Percentiles rank a stretch among this genome's conserved stretches.
These are phyloP conservation scores for Cyclostephanos invisitatus DNA, from an alignment of 108 stramenopile genomes.

Conservation along the genomic window DNA sequence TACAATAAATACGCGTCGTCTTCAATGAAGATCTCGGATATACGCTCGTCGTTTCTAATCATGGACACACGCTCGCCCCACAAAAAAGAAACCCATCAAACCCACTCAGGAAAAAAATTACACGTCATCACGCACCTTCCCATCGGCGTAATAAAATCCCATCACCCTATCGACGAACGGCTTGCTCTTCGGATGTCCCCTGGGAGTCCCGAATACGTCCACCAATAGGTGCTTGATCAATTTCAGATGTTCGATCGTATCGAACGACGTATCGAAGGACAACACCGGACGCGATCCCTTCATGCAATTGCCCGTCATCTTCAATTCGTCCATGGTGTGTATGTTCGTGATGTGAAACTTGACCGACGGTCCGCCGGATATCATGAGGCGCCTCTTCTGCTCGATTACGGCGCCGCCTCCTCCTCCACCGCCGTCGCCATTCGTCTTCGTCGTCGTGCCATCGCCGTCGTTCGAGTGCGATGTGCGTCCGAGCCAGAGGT, in stretches of 20 bases:
- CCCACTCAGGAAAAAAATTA: background rate
- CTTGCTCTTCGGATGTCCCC: constrained; percentile 98
- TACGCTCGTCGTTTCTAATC: constrained; percentile 94
- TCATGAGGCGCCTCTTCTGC: constrained; percentile 38
- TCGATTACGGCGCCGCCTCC: too few species aligned
- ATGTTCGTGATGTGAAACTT: constrained; percentile 97
- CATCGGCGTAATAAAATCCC: constrained; percentile 94
- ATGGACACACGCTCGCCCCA: constrained; percentile 43
- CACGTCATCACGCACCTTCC: constrained; percentile 71
- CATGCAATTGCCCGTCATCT: constrained; percentile 97
- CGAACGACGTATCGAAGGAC: constrained; percentile 91
- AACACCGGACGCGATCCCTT: constrained; percentile 95
- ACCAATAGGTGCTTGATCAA: constrained; percentile 92
- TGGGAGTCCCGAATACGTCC: constrained; percentile 94
- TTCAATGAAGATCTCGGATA: constrained; percentile 84
- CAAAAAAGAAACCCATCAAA: background rate
- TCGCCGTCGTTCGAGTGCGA: constrained; percentile 38
- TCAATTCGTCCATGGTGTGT: constrained; percentile 99
- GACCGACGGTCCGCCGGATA: constrained; percentile 84
- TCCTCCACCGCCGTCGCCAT: too few species aligned
- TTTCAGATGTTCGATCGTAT: constrained; percentile 62
- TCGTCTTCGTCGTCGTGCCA: background rate
- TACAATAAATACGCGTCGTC: constrained; percentile 47
- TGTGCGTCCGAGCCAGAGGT: constrained; percentile 91
- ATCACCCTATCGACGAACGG: constrained; percentile 98